phyloP scores from a whole-genome alignment of 805 yeast genomes.

The Kazachstania bromeliacearum region DNA sequence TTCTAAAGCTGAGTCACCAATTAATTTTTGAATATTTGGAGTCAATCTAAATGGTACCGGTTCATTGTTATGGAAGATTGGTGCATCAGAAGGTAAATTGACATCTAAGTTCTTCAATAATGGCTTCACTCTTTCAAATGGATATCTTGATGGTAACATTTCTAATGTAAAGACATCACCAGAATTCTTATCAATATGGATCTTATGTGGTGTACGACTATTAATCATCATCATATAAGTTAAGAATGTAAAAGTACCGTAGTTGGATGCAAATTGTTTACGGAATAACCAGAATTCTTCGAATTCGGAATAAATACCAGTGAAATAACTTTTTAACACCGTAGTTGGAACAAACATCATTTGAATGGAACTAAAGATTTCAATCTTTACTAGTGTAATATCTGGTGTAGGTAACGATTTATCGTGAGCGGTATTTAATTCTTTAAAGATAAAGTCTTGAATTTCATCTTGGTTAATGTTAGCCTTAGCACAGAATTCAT shows the following conservation, averaged over 20 bases:
- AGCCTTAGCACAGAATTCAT: slow-evolving; percentile 66
- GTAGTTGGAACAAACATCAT: slow-evolving; percentile 77
- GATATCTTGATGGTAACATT: slow-evolving; percentile 83
- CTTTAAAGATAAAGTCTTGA: slow-evolving; percentile 72
- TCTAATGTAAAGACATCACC: slow-evolving; percentile 93
- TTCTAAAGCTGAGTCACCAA: slow-evolving; percentile 90
- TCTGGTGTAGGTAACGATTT: slow-evolving; percentile 92
- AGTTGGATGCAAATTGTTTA: slow-evolving; percentile 88
- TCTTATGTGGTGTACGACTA: slow-evolving; percentile 88
- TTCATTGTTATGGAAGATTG: slow-evolving; percentile 84
- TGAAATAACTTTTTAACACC: slow-evolving; percentile 70
- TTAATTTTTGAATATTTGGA: slow-evolving; percentile 86
- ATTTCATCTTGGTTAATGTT: slow-evolving; percentile 83
- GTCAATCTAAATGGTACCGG: slow-evolving; percentile 94
- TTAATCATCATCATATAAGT: slow-evolving; percentile 92
- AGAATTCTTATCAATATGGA: slow-evolving; percentile 66
- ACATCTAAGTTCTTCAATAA: slow-evolving; percentile 30
- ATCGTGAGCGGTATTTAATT: slow-evolving; percentile 86
- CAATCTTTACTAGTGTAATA: slow-evolving; percentile 76
- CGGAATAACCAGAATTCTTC: slow-evolving; percentile 97
- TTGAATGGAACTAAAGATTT: slow-evolving; percentile 84
- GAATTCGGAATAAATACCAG: slow-evolving; percentile 58
- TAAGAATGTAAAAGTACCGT: slow-evolving; percentile 85
- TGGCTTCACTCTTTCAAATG: slow-evolving; percentile 36
- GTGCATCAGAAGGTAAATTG: slow-evolving; percentile 40